A percentile compares a stretch with the other conserved stretches of the same genome.
Evolutionary conservation across 2,329 filamentous ascomycete species (phyloP).

Genomic region (Fusarium sp.): DNA sequence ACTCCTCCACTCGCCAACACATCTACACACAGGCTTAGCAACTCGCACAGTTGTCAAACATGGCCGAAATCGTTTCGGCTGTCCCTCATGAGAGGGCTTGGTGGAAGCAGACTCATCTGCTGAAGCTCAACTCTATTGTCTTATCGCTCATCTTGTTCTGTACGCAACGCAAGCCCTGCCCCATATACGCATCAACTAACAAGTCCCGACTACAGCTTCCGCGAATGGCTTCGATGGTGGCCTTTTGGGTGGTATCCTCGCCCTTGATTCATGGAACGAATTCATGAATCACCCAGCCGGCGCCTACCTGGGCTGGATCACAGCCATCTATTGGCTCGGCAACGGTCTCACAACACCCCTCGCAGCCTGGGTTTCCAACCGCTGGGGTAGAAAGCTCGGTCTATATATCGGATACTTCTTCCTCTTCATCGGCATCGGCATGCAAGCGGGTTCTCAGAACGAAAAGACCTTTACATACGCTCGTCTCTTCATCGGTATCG

Average conservation of each 20-base stretch:
- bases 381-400: conserved; percentile 21
- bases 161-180: background rate
- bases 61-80: background rate
- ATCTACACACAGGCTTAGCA: background rate
- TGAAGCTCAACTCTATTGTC: conserved; percentile 33
- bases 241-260: conserved; percentile 26
- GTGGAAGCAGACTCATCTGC: conserved; percentile 23
- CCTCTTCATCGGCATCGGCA: conserved; percentile 24
- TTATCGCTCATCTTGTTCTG: conserved; percentile 29
- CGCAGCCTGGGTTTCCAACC: conserved; percentile 31
- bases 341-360: conserved; percentile 35
- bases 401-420: conserved; percentile 30
- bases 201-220: conserved; percentile 2
- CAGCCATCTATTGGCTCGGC: conserved; percentile 40
- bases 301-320: conserved; percentile 39
- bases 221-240: conserved; percentile 29
- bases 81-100: conserved; percentile 18
- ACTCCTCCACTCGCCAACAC: background rate
- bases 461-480: conserved; percentile 28
- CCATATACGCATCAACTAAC: background rate
- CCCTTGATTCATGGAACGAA: conserved; percentile 34
- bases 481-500: conserved; percentile 30
- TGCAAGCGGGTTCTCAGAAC: conserved; percentile 27
- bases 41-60: background rate
- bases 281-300: conserved; percentile 36